A percentile compares a stretch with the other conserved stretches of the same genome.
These are phyloP conservation scores for Lepidium africanum DNA, from an alignment of 345 rosid species.

Conservation along the genomic window DNA sequence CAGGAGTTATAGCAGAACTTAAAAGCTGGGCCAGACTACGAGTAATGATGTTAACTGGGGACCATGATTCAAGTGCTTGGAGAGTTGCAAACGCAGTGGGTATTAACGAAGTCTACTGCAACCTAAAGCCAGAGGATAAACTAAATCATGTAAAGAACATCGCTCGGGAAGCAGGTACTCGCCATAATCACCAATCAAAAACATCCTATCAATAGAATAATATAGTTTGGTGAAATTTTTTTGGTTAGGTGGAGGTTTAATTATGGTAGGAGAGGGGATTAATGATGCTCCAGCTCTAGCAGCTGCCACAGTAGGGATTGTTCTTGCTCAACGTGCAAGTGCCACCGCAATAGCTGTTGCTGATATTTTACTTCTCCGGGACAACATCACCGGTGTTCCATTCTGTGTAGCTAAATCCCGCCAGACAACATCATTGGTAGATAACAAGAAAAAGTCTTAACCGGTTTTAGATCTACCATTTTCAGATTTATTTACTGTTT, in stretches of 20 bases:
- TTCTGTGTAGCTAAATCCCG: slow-evolving; percentile 85
- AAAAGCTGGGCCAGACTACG: slow-evolving; percentile 54
- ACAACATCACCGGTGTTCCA: slow-evolving; percentile 77
- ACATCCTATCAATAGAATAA: neutral
- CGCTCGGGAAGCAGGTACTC: slow-evolving; percentile 63
- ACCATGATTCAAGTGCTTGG: slow-evolving; percentile 88
- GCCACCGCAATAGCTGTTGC: slow-evolving; percentile 96
- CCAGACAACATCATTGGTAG: slow-evolving; percentile 81
- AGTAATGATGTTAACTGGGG: slow-evolving; percentile 91
- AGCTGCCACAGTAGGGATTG: slow-evolving; percentile 92
- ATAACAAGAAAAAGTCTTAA: neutral
- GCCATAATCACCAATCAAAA: neutral
- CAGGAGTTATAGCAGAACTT: slow-evolving; percentile 62
- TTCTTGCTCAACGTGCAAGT: slow-evolving; percentile 96
- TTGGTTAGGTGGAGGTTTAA: slow-evolving; percentile 78
- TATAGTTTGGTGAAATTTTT: neutral
- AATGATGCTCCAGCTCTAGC: slow-evolving; percentile 98
- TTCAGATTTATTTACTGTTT: neutral
- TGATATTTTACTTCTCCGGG: slow-evolving; percentile 68
- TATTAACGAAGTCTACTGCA: slow-evolving; percentile 67
- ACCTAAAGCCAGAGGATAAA: slow-evolving; percentile 93
- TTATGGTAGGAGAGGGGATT: slow-evolving; percentile 98
- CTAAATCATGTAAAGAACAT: slow-evolving; percentile 70
- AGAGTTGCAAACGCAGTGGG: slow-evolving; percentile 92
- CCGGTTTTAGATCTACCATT: neutral